Evolutionary conservation across 192 early-diverging fungal genomes (phyloP), one percentile per base, ranked within the genome.

Genomic region (Coemansia sp.): DNA sequence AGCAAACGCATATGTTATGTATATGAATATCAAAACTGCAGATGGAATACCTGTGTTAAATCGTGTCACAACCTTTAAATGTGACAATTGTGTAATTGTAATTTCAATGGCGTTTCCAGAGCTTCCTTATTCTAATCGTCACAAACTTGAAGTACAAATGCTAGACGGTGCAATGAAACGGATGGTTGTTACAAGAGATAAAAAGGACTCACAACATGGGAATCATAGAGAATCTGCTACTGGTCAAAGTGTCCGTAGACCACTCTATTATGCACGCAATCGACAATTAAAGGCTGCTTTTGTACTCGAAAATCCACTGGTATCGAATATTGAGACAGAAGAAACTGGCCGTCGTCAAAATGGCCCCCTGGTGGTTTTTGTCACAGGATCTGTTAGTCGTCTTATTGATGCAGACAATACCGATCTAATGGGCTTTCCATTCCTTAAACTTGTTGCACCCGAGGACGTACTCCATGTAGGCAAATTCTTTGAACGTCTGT

Each of bases 121-220:
- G 32, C 11, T 63, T n/a, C 77, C 77, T 10, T 71, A 65, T 50
- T 68, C 51, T 8, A 59, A 50, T 42, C 56, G 59, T 10, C 62
- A 70, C 21, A 68, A 74, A 54, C 68, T 80, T 7, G 56, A 80
- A 63, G 77, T 80, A 39, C 77, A 80, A 54, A 74, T 70, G 65
- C 72, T 80, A 3, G 72, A 80, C 42, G 72, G 77, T n/a, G 67
- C 72, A 1, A 74, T 80, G 68, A 63, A 64, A 24, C 23, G 32
- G 8, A 54, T 71, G 54, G 71, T 71, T 54, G 39, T 76, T 17
- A 68, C 68, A 17, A 51, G 57, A 27, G 63, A 74, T 21, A 42
- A 53, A 23, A 54, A 29, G 27, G 52, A 36, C 17, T 24, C 9
- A 3, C 20, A 56, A n/a, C 30, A 20, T 27, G 62, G 42, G 7